Base-by-base conservation (phyloP, 306 rosid genomes). In the Castanea mollissima region DNA sequence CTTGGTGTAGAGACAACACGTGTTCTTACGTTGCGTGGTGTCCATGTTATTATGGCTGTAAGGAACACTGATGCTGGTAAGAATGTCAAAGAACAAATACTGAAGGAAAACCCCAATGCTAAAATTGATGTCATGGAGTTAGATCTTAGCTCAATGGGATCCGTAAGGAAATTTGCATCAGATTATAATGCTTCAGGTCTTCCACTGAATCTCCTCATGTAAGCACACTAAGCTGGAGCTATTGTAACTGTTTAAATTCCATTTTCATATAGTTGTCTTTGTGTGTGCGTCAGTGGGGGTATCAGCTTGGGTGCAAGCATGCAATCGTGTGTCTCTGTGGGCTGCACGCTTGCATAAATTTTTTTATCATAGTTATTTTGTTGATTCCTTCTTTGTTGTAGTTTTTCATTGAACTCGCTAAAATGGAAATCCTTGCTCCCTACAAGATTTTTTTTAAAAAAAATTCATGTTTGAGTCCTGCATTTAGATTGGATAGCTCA, bases 1-100 rank as follows among this genome's bases (percentile, higher is more conserved):
- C 88, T 93, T 69, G 98, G 98, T 62, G 60, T 78, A 76, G 94
- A 93, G 69, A 91, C 97, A 13, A 85, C 92, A 32, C 89, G 92
- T 25, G 86, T 93, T 86, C 87, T 93, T 65, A 92, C 94, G 12
- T 29, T 86, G 86, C 92, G 90, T 5, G 87, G 94, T 78, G 97
- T 91, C 69, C 92, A 88, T 89, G 93, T 91, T 68, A 83, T 87
- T 74, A 91, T 91, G 98, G 98, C 97, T 4, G 97, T 91, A 10
- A 90, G 98, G 89, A 91, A 87, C 82, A 82, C 83, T 41, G 85
- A 83, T 11, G 78, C 75, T 65, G 94, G 91, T 46, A 80, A 19
- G 80, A 68, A 70, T 27, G 93, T 85, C 55, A 90, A 75, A 85
- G 85, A 85, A 70, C 78, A 77, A 75, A 79, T 90, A 58, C 64